These are phyloP conservation scores for Candida glucosophila DNA, from an alignment of 1,139 yeast genomes.

Conservation along the genomic window DNA sequence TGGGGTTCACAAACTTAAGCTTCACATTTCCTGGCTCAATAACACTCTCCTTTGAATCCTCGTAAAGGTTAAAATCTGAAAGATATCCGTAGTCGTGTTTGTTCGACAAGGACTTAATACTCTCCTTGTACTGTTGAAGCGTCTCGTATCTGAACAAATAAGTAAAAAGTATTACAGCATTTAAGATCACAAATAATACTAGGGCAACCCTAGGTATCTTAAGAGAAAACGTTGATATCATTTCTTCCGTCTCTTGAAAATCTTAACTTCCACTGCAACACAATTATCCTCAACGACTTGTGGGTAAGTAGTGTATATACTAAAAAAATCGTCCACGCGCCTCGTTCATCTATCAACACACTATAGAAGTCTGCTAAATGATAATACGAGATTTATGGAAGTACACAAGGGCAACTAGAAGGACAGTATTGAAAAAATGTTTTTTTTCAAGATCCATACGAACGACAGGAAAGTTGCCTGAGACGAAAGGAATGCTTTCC, in stretches of 20 bases:
- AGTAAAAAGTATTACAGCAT: conserved; percentile 6
- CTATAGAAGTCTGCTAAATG: no score
- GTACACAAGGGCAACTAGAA: no score
- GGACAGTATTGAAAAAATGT: neutral
- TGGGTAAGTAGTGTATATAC: no score
- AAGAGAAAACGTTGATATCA: conserved; percentile 12
- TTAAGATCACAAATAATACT: conserved; percentile 6
- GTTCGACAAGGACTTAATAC: conserved; percentile 4
- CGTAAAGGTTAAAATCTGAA: no score
- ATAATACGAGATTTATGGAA: no score
- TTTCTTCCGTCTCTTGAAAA: no score
- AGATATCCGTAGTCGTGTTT: no score
- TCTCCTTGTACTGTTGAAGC: conserved; percentile 2
- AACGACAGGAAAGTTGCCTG: conserved; percentile 15
- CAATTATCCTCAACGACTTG: no score
- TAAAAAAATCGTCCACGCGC: no score
- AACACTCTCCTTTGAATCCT: no score
- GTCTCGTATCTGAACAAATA: conserved; percentile 2
- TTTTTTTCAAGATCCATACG: neutral
- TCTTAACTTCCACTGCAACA: no score
- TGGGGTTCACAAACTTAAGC: conserved; percentile 25
- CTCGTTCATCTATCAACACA: no score
- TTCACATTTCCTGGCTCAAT: conserved; percentile 22
- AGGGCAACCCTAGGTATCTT: conserved; percentile 6
- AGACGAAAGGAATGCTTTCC: conserved; percentile 14